These are phyloP conservation scores for Larix kaempferi DNA, from an alignment of 75 land plant genomes.

Conservation along the genomic window DNA sequence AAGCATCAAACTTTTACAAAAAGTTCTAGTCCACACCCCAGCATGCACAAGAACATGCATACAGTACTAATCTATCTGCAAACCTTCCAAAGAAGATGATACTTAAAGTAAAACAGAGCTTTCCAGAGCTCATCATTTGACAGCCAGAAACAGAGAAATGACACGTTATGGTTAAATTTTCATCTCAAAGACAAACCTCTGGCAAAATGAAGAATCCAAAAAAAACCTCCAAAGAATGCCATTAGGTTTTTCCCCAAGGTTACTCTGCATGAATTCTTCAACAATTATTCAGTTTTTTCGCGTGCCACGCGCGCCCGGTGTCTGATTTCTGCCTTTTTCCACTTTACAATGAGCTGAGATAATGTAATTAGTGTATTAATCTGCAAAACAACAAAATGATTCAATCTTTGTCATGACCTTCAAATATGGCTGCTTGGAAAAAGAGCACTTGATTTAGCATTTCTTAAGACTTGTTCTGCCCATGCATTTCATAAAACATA, in stretches of 20 bases:
- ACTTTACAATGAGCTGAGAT: constrained; percentile 56
- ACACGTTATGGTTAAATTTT: no score
- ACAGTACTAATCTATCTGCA: no score
- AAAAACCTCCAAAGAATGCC: no score
- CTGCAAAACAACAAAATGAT: constrained; percentile 27
- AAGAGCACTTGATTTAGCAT: background rate
- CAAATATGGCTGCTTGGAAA: background rate
- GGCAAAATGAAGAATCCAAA: no score
- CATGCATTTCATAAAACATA: constrained; percentile 23
- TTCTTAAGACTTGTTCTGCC: background rate
- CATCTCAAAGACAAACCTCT: no score
- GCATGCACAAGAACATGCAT: no score
- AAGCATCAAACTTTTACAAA: no score
- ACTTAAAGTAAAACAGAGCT: no score
- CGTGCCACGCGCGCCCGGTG: constrained; percentile 68
- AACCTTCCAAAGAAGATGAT: no score
- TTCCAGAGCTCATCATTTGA: no score
- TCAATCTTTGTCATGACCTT: background rate
- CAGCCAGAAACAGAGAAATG: no score
- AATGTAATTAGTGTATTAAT: constrained; percentile 66
- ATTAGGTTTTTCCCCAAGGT: background rate
- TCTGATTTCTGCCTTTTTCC: constrained; percentile 89
- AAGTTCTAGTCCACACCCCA: no score
- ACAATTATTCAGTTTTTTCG: constrained; percentile 44
- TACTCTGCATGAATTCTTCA: background rate